Evolutionary conservation across 2,329 filamentous ascomycete species (phyloP), one percentile per base, ranked within the genome.

Genomic region (Aspergillus proliferans): DNA sequence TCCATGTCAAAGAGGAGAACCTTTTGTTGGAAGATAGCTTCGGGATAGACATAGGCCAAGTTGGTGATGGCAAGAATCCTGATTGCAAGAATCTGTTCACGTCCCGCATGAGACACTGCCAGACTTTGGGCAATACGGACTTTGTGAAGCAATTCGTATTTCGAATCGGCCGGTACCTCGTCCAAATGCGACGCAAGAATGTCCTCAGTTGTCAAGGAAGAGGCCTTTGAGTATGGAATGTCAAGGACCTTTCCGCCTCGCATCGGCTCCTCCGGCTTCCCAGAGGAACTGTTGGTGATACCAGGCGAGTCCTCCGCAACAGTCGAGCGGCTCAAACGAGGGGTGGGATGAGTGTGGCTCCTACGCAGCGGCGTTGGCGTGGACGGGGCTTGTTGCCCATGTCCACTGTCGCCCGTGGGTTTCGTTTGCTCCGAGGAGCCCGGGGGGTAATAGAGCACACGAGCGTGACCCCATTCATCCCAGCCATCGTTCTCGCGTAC

Each of bases 51-150:
- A 65, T 95, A 96, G 2, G 90, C 88, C 53, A 98, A 70, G 60
- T 97, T 98, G 21, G 88, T 87, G 51, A 97, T 85, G 12, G 92
- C 90, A 39, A 98, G 76, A 34, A 97, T 76, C 28, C 92, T 86
- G 47, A 92, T 83, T 33, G 86, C 83, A 44, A 98, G 76, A 14
- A 92, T 83, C 58, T 87, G 80, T 63, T 89, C 86, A 41, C 90
- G 82, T 19, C 81, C 80, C 50, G 84, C 77, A 10, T 77, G 66
- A 1, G 86, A 84, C 1, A 77, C 79, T 28, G 82, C 76, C 49
- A 98, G 76, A 12, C 88, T 88, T 66, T 90, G 87, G n/a, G 90
- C 88, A 49, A 87, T 82, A 50, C 93, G 85, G 19, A 96, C 71
- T 47, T 88, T 86, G 58, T 92, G 85, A 40, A 98, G 81, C 33